phyloP scores from a whole-genome alignment of 225 moss, liverwort and hornwort genomes.

The Rhytidiadelphus loreus region DNA sequence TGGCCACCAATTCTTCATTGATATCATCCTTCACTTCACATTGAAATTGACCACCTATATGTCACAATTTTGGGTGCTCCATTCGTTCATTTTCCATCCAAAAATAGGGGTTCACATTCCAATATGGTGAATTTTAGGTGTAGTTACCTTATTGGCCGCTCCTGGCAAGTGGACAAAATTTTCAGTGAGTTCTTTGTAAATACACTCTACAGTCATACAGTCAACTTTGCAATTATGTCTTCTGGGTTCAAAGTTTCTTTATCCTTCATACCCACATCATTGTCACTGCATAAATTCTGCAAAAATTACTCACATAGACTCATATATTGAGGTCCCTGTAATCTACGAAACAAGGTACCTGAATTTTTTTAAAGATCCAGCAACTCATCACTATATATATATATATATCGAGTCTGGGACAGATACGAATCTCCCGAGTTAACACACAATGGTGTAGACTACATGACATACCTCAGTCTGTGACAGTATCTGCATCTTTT shows the following conservation, averaged over 20 bases:
- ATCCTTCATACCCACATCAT: no score
- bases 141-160: not conserved
- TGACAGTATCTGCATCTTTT: not conserved
- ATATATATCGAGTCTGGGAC: not conserved
- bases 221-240: not conserved
- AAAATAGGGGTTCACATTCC: no score
- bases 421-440: not conserved
- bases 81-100: no score
- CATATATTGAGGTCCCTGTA: not conserved
- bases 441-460: not conserved
- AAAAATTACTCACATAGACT: not conserved
- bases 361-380: not conserved
- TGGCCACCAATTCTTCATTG: no score
- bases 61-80: no score
- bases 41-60: no score
- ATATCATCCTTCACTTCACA: no score
- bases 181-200: not conserved
- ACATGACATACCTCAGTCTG: not conserved
- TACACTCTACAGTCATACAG: not conserved
- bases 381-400: not conserved
- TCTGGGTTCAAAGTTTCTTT: not conserved
- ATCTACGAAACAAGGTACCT: not conserved
- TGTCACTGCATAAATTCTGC: not conserved
- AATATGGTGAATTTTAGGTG: no score
- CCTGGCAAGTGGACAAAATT: not conserved